Conservation (phyloP, 148 eudicot species). For the Vaccinium vitisidaea region DNA sequence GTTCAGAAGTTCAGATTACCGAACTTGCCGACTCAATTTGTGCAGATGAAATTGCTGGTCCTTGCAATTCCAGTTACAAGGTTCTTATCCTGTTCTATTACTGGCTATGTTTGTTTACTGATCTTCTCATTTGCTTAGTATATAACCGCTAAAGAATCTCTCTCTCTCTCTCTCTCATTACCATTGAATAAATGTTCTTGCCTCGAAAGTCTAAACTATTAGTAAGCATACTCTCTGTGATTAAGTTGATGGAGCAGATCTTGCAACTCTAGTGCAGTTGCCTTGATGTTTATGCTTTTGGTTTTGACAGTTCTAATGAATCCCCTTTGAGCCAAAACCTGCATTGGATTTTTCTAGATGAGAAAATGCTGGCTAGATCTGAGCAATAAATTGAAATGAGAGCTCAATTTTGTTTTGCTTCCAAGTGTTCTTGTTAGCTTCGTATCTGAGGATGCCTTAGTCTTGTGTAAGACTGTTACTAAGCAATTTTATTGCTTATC, state of each 20-base stretch:
- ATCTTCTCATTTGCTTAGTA: not conserved
- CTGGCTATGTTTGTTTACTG: not conserved
- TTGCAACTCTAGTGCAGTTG: not conserved
- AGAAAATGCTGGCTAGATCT: not conserved
- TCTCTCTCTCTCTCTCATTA: not conserved
- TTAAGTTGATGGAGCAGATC: not conserved
- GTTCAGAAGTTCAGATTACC: constrained; percentile 61
- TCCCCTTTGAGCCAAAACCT: not conserved
- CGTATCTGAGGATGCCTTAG: not conserved
- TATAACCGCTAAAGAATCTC: not conserved
- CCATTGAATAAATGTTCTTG: not conserved
- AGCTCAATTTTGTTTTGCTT: not conserved
- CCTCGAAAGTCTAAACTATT: not conserved
- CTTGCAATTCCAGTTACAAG: constrained; percentile 35
- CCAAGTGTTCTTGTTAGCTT: not conserved
- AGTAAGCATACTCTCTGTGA: not conserved
- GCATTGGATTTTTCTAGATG: not conserved
- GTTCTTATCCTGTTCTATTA: constrained; percentile 30
- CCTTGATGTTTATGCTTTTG: constrained; percentile 10
- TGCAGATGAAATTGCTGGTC: constrained; percentile 42
- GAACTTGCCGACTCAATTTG: constrained; percentile 80
- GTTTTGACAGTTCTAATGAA: not conserved
- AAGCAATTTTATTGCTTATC: not conserved
- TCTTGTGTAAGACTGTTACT: not conserved
- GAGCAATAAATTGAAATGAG: not conserved